These are phyloP conservation scores for Spinacia oleracea DNA, from an alignment of 179 eudicot species.

Conservation along the genomic window DNA sequence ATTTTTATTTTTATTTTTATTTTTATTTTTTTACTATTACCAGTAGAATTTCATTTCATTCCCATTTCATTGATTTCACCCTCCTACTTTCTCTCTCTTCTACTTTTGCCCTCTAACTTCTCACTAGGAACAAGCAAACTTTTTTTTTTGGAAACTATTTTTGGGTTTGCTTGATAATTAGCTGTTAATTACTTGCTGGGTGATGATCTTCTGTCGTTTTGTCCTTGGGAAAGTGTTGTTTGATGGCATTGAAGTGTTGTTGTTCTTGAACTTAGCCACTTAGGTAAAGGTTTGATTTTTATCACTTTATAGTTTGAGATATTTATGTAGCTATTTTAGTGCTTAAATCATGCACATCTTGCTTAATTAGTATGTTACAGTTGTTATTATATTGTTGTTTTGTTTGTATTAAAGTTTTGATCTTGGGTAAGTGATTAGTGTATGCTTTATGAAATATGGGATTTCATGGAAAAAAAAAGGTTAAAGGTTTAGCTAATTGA, in stretches of 20 bases:
- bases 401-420: conserved; percentile 17
- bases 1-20: conserved; percentile 1
- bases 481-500: not conserved
- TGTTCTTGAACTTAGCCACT: conserved; percentile 24
- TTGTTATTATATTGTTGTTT: conserved; percentile 9
- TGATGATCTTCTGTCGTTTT: conserved; percentile 26
- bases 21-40: conserved; percentile 9
- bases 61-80: conserved; percentile 20
- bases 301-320: not conserved
- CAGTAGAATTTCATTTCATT: conserved; percentile 14
- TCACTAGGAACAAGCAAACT: conserved; percentile 4
- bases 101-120: conserved; percentile 18
- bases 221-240: conserved; percentile 29
- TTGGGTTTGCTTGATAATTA: conserved; percentile 1
- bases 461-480: not conserved
- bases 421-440: conserved; percentile 10
- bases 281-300: conserved; percentile 30
- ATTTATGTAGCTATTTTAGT: conserved; percentile 8
- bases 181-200: conserved; percentile 12
- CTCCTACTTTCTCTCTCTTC: conserved; percentile 10
- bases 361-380: conserved; percentile 12
- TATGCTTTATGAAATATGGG: conserved; percentile 13
- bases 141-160: conserved; percentile 4
- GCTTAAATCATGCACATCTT: conserved; percentile 25
- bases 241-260: conserved; percentile 25